A percentile compares a stretch with the other conserved stretches of the same genome.
These are phyloP conservation scores for Pyrus hybrid DNA, from an alignment of 331 rosid species.

Conservation along the genomic window DNA sequence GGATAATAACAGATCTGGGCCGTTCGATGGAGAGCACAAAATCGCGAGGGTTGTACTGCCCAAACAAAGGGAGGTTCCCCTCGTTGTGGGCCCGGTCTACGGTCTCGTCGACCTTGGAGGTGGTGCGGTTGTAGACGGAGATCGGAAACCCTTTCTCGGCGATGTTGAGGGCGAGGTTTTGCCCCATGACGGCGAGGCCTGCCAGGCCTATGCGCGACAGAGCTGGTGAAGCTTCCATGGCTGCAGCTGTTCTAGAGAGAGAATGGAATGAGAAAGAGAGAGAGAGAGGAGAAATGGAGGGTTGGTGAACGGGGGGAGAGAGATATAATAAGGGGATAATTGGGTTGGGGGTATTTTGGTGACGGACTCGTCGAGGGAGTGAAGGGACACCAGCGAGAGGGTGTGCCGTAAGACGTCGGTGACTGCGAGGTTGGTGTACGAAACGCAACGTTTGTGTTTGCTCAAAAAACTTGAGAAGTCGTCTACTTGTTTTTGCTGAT, in stretches of 20 bases:
- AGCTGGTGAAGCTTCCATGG: constrained; percentile 66
- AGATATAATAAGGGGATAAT: not conserved
- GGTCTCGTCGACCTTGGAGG: constrained; percentile 86
- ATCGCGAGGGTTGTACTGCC: constrained; percentile 69
- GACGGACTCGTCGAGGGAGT: constrained; percentile 88
- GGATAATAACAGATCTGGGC: constrained; percentile 86
- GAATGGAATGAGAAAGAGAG: not conserved
- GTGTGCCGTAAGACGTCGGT: not conserved
- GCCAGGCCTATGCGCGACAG: constrained; percentile 85
- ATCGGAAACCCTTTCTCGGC: constrained; percentile 90
- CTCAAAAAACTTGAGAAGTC: not conserved
- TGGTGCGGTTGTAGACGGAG: constrained; percentile 91
- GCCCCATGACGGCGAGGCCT: constrained; percentile 97
- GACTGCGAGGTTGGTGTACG: not conserved
- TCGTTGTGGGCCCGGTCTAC: constrained; percentile 65
- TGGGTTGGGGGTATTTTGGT: not conserved
- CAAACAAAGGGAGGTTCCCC: constrained; percentile 59
- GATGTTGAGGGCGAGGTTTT: too few species aligned
- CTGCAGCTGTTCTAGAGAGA: not conserved
- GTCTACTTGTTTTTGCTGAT: not conserved
- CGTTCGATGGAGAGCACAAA: constrained; percentile 76
- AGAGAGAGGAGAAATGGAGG: not conserved
- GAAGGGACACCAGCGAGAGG: constrained; percentile 35
- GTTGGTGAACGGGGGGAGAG: not conserved
- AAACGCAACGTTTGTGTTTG: not conserved